Evolutionary conservation across 75 land plant genomes (phyloP), one percentile per base, ranked within the genome.

Genomic region (Larix kaempferi): DNA sequence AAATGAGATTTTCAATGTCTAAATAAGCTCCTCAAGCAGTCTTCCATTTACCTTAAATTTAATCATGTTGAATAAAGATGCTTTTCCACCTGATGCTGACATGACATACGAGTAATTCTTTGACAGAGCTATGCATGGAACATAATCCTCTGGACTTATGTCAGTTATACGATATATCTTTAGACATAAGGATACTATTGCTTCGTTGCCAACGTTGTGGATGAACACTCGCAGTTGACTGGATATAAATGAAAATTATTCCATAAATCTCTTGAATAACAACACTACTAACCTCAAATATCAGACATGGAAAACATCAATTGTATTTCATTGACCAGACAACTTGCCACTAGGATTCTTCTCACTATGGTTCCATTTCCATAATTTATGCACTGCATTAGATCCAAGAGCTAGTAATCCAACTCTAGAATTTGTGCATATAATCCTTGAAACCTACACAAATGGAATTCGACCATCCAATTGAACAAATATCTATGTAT

Each of bases 41-140:
- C n/a, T n/a, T n/a, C n/a, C n/a, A n/a, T 21, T 16, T 21, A 90
- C 94, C 91, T 90, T 92, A 56, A 92, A 92, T 21, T 88, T 89
- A 90, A 86, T 88, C 94, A 92, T 88, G 56, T 89, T 92, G 74
- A 92, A 92, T n/a, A n/a, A n/a, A n/a, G n/a, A n/a, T n/a, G n/a
- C n/a, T n/a, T n/a, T n/a, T n/a, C n/a, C n/a, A n/a, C 94, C 94
- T 22, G 92, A 92, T 49, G 94, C 92, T 59, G 94, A 92, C 92
- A 92, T 92, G 3, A 92, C 88, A 84, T 92, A 92, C 5, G 92
- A 92, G 74, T 92, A 92, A 79, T 92, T 92, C 82, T 92, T 65
- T n/a, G n/a, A n/a, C n/a, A n/a, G n/a, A n/a, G n/a, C n/a, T n/a
- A n/a, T n/a, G n/a, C n/a, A n/a, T n/a, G 91, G 76, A 29, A 87